Evolutionary conservation across 805 yeast genomes (phyloP), one percentile per base, ranked within the genome.

Genomic region (Kregervanrija pseudodelftensis): DNA sequence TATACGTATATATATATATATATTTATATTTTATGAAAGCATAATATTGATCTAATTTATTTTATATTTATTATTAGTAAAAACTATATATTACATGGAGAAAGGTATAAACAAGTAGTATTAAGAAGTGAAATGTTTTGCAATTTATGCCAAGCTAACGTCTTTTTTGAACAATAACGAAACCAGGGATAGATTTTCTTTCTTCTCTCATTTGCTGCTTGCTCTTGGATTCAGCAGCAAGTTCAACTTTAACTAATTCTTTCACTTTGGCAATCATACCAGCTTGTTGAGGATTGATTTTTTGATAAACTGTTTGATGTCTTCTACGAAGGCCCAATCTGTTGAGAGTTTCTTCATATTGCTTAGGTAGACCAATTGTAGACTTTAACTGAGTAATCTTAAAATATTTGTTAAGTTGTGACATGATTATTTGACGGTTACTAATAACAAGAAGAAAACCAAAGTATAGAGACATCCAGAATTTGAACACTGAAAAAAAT

Each of bases 211-310:
- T 69, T 57, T 85, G 73, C 13, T 65, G 62, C 43, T 71, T 73
- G 1, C 79, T 64, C 53, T 79, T 64, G 14, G 67, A 67, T 30
- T 69, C 65, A 37, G 79, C 81, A 10, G 83, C 79, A 33, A 88
- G 67, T 54, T 88, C 91, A 30, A 91, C 93, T 40, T 76, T 77
- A 8, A 91, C 90, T 45, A 91, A 70, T 63, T 91, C 97, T 64
- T 91, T 91, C 39, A 91, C 86, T 47, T 74, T 70, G 31, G 87
- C 78, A 45, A 91, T 73, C 70, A 82, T 80, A 63, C 95, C 96
- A 3, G 98, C 96, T 48, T 82, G 76, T 32, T 82, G 77, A 12
- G 95, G 89, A 11, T 83, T 73, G 4, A 85, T 87, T 39, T 68
- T 66, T 56, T 80, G 90, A 65, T 83, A 90, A 2, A 79, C 81